Conservation (phyloP, 1,284 basidiomycete species). For the Cutaneotrichosporon sp. region DNA sequence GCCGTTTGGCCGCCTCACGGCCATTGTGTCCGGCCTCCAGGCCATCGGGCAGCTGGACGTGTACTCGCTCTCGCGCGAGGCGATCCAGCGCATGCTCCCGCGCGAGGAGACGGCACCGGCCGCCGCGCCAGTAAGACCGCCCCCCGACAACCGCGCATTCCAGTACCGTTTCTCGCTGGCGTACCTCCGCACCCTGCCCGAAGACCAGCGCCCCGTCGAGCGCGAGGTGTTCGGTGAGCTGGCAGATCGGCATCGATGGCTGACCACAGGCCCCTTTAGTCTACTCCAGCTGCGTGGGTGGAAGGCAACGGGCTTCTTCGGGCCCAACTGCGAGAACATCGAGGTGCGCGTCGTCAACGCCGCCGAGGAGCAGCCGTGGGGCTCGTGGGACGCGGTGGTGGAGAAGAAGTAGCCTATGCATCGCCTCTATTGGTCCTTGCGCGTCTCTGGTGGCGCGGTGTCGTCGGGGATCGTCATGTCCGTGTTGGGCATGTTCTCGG, state of each 20-base stretch:
- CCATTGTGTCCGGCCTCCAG: constrained; percentile 49
- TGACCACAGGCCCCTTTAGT: constrained; percentile 49
- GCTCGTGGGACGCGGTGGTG: constrained; percentile 45
- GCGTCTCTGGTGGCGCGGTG: constrained; percentile 21
- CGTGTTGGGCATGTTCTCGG: constrained; percentile 42
- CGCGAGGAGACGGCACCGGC: constrained; percentile 17
- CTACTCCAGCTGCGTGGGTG: constrained; percentile 42
- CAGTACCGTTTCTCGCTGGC: constrained; percentile 54
- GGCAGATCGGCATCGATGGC: not conserved
- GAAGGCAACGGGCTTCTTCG: constrained; percentile 52
- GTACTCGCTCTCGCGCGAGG: constrained; percentile 53
- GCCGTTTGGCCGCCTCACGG: constrained; percentile 51
- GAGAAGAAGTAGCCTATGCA: constrained; percentile 15
- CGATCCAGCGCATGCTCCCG: constrained; percentile 53
- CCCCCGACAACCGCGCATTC: constrained; percentile 45
- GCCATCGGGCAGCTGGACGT: constrained; percentile 53
- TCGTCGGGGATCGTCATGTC: constrained; percentile 13
- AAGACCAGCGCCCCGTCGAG: constrained; percentile 51
- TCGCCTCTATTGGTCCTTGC: constrained; percentile 31
- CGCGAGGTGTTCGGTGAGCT: constrained; percentile 53
- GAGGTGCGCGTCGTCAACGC: constrained; percentile 42
- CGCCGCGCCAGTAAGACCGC: constrained; percentile 15
- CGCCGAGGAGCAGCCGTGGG: constrained; percentile 37
- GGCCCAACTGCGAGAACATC: constrained; percentile 52
- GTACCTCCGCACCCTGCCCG: constrained; percentile 48